phyloP scores from a whole-genome alignment of 768 basidiomycete species.

The Mycena galericulata region DNA sequence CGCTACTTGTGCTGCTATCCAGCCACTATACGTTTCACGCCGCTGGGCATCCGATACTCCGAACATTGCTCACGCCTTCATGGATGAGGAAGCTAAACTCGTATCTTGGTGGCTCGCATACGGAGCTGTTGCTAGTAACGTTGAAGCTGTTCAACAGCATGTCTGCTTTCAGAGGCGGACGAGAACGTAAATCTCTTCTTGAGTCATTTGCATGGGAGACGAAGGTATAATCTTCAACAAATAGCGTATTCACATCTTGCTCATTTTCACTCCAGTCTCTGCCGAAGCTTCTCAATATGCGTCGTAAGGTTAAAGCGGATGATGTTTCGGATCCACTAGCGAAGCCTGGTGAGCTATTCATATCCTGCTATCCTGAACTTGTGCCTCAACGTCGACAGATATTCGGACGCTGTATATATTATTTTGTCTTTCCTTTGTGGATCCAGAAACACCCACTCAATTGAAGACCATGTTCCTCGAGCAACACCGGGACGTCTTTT shows the following conservation, averaged over 20 bases:
- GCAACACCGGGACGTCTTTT: constrained; percentile 73
- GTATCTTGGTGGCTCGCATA: constrained; percentile 71
- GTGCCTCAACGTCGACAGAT: constrained; percentile 56
- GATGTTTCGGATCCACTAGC: constrained; percentile 54
- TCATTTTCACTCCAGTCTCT: constrained; percentile 59
- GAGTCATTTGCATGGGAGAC: constrained; percentile 85
- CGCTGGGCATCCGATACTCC: constrained; percentile 72
- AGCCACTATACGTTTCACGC: constrained; percentile 77
- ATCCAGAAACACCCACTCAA: constrained; percentile 56
- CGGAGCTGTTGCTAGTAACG: constrained; percentile 73
- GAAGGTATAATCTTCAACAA: constrained; percentile 59
- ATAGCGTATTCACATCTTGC: background rate
- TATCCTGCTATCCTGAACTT: background rate
- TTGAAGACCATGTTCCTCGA: constrained; percentile 78
- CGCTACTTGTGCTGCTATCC: constrained; percentile 72
- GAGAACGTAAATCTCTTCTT: constrained; percentile 69
- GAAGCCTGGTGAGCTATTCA: constrained; percentile 64
- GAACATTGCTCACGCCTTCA: constrained; percentile 65
- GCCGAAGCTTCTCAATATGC: constrained; percentile 76
- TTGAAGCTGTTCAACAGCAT: constrained; percentile 74
- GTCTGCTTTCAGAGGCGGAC: constrained; percentile 73
- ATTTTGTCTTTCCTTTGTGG: constrained; percentile 81
- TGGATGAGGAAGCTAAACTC: constrained; percentile 70
- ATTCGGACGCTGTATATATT: constrained; percentile 83
- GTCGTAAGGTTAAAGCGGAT: constrained; percentile 65